Base-by-base conservation (phyloP, 1,284 basidiomycete genomes). In the Volvariella surrecta region DNA sequence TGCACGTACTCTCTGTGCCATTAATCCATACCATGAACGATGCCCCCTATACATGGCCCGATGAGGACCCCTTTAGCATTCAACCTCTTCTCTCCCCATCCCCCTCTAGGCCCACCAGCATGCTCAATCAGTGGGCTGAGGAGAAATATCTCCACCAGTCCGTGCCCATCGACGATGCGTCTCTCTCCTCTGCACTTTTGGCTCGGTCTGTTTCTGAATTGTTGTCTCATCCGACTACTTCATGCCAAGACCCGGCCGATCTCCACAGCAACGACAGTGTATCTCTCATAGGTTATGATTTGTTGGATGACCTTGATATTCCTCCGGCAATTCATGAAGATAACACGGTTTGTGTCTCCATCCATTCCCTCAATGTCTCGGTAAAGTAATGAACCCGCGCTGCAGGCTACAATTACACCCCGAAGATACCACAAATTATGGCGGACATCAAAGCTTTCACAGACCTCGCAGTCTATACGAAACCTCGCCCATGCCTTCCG, bases 101-200 rank as follows among this genome's bases (percentile, higher is more conserved):
- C 24, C 59, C 60, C 39, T 62, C 61, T 39, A 56, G 61, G 43
- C 74, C 74, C 39, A 74, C 79, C 9, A 81, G 77, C 56, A 70
- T 75, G 56, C 66, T 85, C 45, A 70, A 79, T 51, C 75, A 71
- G 47, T 86, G 83, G 83, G 74, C 86, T 40, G 63, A 70, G 35
- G 79, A 84, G 38, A 77, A 83, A 55, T 76, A 75, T 48, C 47
- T 52, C 37, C 52, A 52, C 45, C 61, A 21, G 56, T 60, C 28
- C 59, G 68, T 18, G 59, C 50, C 31, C 59, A 62, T 15, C 34
- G 34, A 35, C n/a, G 7, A 15, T 35, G 15, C 34, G 7, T 35
- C 34, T n/a, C 44, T 64, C 70, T 48, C 70, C 75, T 6, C 76
- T 73, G 54, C 65, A 76, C 40, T 72, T 75, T 0, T 76, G 76